These are phyloP conservation scores for Penicillium corylophilum DNA, from an alignment of 2,329 filamentous ascomycete genomes.

Conservation along the genomic window DNA sequence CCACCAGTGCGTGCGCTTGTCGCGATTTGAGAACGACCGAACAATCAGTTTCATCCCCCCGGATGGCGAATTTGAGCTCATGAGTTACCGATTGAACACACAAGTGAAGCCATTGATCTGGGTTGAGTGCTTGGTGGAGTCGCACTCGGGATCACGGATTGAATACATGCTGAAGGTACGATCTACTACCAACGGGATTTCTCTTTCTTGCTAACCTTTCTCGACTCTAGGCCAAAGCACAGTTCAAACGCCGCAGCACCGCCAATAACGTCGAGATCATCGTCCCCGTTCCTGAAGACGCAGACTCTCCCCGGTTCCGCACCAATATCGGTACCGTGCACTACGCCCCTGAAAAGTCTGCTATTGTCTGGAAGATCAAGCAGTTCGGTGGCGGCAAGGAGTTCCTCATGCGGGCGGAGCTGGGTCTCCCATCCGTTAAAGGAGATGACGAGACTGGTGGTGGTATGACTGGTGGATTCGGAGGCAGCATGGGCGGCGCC, in stretches of 20 bases:
- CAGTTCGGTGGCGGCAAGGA: constrained; percentile 98
- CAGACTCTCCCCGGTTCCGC: constrained; percentile 90
- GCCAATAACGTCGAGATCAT: constrained; percentile 99
- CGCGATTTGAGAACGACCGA: constrained; percentile 95
- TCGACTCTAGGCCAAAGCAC: constrained; percentile 68
- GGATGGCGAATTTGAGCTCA: constrained; percentile 97
- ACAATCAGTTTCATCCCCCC: constrained; percentile 99
- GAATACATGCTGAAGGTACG: constrained; percentile 94
- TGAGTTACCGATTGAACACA: constrained; percentile 98
- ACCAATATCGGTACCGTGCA: constrained; percentile 97
- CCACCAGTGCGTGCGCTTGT: constrained; percentile 94
- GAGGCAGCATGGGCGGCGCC: constrained; percentile 92
- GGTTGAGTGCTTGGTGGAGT: constrained; percentile 97
- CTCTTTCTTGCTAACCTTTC: constrained; percentile 1
- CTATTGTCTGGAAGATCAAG: constrained; percentile 99
- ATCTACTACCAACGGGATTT: background rate
- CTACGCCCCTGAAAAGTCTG: constrained; percentile 94
- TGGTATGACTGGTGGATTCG: constrained; percentile 96
- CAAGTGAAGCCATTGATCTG: constrained; percentile 98
- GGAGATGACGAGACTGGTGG: constrained; percentile 94
- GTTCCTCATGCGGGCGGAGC: constrained; percentile 95
- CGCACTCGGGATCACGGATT: constrained; percentile 89
- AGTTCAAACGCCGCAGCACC: constrained; percentile 96
- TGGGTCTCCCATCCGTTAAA: constrained; percentile 88
- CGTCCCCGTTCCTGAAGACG: constrained; percentile 95